Percentiles rank a stretch among this genome's conserved stretches.
phyloP scores from a whole-genome alignment of 441 rosid genomes.

The Viola pubescens region DNA sequence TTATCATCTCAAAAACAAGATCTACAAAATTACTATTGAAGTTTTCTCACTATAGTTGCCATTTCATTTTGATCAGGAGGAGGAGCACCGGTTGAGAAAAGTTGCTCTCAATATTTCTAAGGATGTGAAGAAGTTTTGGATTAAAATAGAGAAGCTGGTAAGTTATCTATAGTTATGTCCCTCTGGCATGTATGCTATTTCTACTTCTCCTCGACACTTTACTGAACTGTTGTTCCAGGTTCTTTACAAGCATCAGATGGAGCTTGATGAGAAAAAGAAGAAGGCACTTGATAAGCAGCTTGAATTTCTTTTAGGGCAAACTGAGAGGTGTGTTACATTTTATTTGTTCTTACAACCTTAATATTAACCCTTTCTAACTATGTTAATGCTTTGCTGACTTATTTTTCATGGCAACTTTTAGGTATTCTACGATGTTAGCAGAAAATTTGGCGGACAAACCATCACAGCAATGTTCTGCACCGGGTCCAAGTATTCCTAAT shows the following conservation, averaged over 20 bases:
- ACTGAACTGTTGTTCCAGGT: conserved; percentile 42
- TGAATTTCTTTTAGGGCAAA: conserved; percentile 95
- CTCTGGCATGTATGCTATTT: conserved; percentile 3
- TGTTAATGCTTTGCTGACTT: conserved; percentile 8
- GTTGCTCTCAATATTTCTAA: conserved; percentile 87
- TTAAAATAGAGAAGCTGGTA: conserved; percentile 97
- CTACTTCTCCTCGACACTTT: conserved; percentile 9
- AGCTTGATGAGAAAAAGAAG: conserved; percentile 92
- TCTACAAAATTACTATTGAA: not conserved
- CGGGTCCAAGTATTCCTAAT: conserved; percentile 23
- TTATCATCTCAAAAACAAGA: not conserved
- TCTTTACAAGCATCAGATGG: conserved; percentile 93
- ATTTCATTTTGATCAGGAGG: conserved; percentile 57
- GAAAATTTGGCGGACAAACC: conserved; percentile 83
- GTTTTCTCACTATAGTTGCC: conserved; percentile 4
- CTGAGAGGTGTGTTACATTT: conserved; percentile 62
- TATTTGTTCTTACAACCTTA: not conserved
- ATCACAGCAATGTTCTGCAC: conserved; percentile 29
- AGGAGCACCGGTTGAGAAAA: conserved; percentile 81
- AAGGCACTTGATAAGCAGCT: conserved; percentile 97
- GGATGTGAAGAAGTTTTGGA: conserved; percentile 97
- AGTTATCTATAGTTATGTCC: conserved; percentile 19
- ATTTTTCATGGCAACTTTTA: conserved; percentile 21
- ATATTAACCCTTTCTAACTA: conserved; percentile 1
- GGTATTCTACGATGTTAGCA: conserved; percentile 99